These are phyloP conservation scores for Podospora fimiseda DNA, from an alignment of 495 filamentous ascomycete species.

Conservation along the genomic window DNA sequence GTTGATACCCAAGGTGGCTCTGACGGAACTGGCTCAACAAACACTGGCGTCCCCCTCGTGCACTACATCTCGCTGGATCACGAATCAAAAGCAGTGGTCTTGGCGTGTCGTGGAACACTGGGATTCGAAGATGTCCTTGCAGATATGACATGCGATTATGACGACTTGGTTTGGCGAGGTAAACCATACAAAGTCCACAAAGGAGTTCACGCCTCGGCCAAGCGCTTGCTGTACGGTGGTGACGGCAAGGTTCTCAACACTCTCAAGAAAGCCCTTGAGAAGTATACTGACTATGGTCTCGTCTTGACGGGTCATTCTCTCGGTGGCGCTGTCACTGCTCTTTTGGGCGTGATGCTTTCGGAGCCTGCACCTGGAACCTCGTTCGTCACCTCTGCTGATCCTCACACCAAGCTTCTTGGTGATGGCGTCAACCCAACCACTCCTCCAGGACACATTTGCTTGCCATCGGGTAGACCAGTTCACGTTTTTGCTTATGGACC, in stretches of 20 bases:
- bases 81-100: constrained; percentile 68
- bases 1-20: constrained; percentile 69
- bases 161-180: constrained; percentile 62
- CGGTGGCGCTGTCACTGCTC: constrained; percentile 66
- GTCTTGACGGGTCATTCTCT: constrained; percentile 73
- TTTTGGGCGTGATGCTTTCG: constrained; percentile 68
- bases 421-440: constrained; percentile 14
- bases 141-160: constrained; percentile 78
- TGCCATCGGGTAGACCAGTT: constrained; percentile 61
- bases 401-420: constrained; percentile 38
- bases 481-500: constrained; percentile 78
- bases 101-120: constrained; percentile 69
- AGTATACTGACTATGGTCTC: constrained; percentile 66
- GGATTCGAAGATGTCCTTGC: constrained; percentile 77
- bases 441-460: constrained; percentile 33
- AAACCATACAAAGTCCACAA: constrained; percentile 69
- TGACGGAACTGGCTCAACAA: constrained; percentile 62
- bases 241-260: constrained; percentile 62
- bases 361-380: constrained; percentile 45
- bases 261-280: constrained; percentile 62
- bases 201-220: constrained; percentile 73
- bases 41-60: constrained; percentile 69
- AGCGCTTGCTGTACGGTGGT: constrained; percentile 58
- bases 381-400: constrained; percentile 42
- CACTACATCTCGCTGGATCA: constrained; percentile 76